phyloP scores from a whole-genome alignment of 208 protist species.

The Wallacemonas rigidus region DNA sequence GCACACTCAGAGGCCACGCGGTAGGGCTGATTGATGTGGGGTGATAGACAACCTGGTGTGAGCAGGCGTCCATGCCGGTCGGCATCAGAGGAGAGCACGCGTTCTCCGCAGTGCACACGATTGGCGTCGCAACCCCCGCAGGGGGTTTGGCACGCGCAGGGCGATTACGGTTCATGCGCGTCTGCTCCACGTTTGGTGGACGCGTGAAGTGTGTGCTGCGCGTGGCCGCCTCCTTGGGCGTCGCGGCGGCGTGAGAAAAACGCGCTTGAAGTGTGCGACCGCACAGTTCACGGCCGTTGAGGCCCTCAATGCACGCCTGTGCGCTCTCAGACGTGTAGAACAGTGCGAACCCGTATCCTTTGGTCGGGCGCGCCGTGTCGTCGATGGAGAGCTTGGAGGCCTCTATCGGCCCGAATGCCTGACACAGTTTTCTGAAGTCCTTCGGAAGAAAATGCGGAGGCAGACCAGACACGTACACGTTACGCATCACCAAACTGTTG shows the following conservation, averaged over 20 bases:
- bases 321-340: slow-evolving; percentile 58
- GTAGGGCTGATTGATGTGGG: not conserved
- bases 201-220: not conserved
- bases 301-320: slow-evolving; percentile 41
- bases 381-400: slow-evolving; percentile 65
- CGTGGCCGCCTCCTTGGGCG: slow-evolving; percentile 28
- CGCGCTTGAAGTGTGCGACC: slow-evolving; percentile 53
- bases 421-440: slow-evolving; percentile 69
- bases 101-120: not conserved
- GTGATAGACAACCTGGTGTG: not conserved
- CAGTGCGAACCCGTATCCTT: slow-evolving; percentile 73
- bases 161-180: not conserved
- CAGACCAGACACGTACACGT: slow-evolving; percentile 80
- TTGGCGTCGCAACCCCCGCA: not conserved
- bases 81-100: not conserved
- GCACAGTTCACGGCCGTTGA: slow-evolving; percentile 38
- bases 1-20: not conserved
- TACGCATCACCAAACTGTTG: slow-evolving; percentile 30
- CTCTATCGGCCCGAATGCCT: slow-evolving; percentile 63
- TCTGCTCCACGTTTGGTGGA: not conserved
- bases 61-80: not conserved
- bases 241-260: slow-evolving; percentile 48
- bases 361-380: slow-evolving; percentile 35
- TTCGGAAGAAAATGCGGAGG: slow-evolving; percentile 40
- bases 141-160: not conserved